phyloP scores from a whole-genome alignment of 2,329 filamentous ascomycete genomes.

The Penicillium sp. region DNA sequence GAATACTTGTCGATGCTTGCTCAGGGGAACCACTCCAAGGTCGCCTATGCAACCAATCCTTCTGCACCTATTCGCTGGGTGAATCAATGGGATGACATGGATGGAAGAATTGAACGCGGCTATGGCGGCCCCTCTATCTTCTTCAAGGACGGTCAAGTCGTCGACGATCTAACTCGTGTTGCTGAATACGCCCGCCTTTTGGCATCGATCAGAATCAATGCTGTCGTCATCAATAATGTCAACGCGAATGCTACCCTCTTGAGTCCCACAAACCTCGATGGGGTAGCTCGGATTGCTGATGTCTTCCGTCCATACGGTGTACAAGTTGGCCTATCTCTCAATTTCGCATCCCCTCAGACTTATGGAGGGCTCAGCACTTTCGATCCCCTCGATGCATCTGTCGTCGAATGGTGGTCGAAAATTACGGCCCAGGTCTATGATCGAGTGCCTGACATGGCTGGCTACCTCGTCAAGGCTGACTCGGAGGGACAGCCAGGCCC shows the following conservation, averaged over 20 bases:
- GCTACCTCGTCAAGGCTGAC: constrained; percentile 69
- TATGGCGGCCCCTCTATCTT: constrained; percentile 68
- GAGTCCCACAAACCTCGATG: constrained; percentile 56
- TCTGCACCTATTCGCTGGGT: constrained; percentile 64
- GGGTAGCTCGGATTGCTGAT: constrained; percentile 61
- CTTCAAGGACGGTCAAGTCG: constrained; percentile 56
- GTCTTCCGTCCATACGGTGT: constrained; percentile 66
- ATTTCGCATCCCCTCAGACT: constrained; percentile 63
- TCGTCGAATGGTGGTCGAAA: constrained; percentile 62
- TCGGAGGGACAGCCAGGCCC: constrained; percentile 71
- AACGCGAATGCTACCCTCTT: constrained; percentile 63
- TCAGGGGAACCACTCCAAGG: constrained; percentile 53
- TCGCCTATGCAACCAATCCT: constrained; percentile 53
- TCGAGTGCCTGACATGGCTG: constrained; percentile 63
- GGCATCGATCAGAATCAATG: constrained; percentile 65
- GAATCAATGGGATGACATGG: constrained; percentile 72
- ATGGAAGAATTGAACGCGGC: constrained; percentile 64
- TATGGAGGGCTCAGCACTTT: constrained; percentile 59
- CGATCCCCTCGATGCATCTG: constrained; percentile 60
- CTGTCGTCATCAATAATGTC: constrained; percentile 67
- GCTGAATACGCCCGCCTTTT: constrained; percentile 63
- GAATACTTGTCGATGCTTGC: constrained; percentile 65
- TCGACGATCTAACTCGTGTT: constrained; percentile 59
- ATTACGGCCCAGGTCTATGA: constrained; percentile 59
- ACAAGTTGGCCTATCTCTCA: constrained; percentile 62